Base-by-base conservation (phyloP, 1,139 yeast species). In the Geotrichum klebahnii region DNA sequence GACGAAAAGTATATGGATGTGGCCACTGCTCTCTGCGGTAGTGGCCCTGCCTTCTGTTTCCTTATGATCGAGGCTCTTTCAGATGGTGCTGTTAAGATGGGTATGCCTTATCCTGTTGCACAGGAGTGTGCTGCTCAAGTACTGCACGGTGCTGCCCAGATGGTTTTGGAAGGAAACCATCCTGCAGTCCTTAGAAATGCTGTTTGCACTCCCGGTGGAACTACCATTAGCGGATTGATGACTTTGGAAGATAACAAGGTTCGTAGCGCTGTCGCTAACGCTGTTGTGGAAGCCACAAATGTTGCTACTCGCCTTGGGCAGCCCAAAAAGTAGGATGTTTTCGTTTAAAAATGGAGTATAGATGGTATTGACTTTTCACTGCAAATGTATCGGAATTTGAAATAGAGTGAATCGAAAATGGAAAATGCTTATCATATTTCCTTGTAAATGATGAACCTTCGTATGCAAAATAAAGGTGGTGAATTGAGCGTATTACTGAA, bases 201-300 rank as follows among this genome's bases (percentile, higher is more conserved):
- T 62, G 94, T 92, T 5, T 89, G 97, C 65, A 92, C 99, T 0
- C 99, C 99, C 16, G 98, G 95, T 31, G 99, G 99, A 34, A 90
- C 97, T 49, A 92, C 99, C 6, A 92, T 94, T 65, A 96, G 96
- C 3, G 99, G 99, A 0, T 74, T 94, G 55, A 77, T 90, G 67
- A 87, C 81, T 60, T 80, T 94, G 84, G 99, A 92, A 70, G 96
- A 89, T 60, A 81, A 81, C 48, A 95, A 90, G 41, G 86, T 92
- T 44, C 82, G 96, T 71, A 79, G 89, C 45, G 89, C 89, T 20
- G 84, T 92, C 61, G 81, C 95, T 44, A 77, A 89, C 60, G 96
- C 95, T 43, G 84, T 92, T 23, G 92, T 86, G 65, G 95, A 89
- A 64, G 92, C 97, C 35, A 87, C 97, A 17, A 77, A 77, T 53